A percentile compares a stretch with the other conserved stretches of the same genome.
Evolutionary conservation across 805 yeast species (phyloP).

Genomic region (Candida vartiovaarae): DNA sequence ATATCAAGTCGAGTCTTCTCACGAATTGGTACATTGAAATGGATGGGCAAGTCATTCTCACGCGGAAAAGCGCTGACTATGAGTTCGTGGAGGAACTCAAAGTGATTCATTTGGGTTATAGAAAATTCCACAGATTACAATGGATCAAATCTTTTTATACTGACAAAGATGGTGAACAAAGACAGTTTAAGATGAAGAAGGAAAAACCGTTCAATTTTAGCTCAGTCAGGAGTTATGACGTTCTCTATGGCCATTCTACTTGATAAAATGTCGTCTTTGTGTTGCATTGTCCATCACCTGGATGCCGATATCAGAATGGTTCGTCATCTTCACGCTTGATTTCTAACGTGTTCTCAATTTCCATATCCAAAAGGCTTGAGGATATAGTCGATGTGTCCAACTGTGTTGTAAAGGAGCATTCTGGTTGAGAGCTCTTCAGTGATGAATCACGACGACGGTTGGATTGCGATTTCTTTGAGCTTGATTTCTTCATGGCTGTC

Average conservation of each 20-base stretch:
- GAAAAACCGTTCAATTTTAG: conserved; percentile 79
- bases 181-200: conserved; percentile 51
- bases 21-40: conserved; percentile 41
- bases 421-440: too few species aligned
- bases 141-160: conserved; percentile 64
- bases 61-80: conserved; percentile 56
- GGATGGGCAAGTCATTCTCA: conserved; percentile 45
- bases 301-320: too few species aligned
- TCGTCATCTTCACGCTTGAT: too few species aligned
- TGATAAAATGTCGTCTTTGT: too few species aligned
- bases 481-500: too few species aligned
- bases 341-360: too few species aligned
- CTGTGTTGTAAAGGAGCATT: too few species aligned
- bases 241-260: not conserved
- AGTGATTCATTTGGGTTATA: conserved; percentile 53
- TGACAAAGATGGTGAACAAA: conserved; percentile 48
- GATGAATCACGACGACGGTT: too few species aligned
- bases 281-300: too few species aligned
- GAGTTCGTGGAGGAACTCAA: conserved; percentile 55
- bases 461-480: too few species aligned
- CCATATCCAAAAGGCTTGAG: too few species aligned
- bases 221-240: conserved; percentile 38
- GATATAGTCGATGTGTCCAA: too few species aligned
- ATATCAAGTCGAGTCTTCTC: conserved; percentile 26
- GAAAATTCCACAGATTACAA: conserved; percentile 59